phyloP scores from a whole-genome alignment of 163 green algal genomes.

The Picocystis sp. region DNA sequence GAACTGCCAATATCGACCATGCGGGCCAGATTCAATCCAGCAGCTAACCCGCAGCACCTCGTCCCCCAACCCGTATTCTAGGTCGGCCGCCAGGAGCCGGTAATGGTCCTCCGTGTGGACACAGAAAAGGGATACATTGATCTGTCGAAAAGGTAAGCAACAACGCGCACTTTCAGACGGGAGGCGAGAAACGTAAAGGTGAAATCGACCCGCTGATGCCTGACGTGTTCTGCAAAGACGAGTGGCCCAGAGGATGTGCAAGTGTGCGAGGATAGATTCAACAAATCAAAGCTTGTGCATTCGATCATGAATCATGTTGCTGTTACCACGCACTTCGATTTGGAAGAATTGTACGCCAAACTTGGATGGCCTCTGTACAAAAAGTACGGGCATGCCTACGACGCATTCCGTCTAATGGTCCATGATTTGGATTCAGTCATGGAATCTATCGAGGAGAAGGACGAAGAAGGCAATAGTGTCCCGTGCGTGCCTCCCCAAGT shows the following conservation, averaged over 20 bases:
- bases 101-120: slow-evolving; percentile 99
- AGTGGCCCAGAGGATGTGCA: slow-evolving; percentile 84
- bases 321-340: slow-evolving; percentile 68
- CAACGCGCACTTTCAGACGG: too few relatives aligned
- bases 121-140: slow-evolving; percentile 99
- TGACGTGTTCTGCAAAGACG: slow-evolving; percentile 23
- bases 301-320: slow-evolving; percentile 95
- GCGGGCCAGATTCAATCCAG: too few relatives aligned
- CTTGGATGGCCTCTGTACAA: slow-evolving; percentile 89
- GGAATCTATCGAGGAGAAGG: slow-evolving; percentile 22
- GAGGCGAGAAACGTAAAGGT: too few relatives aligned
- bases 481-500: slow-evolving; percentile 45
- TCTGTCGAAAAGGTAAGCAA: slow-evolving; percentile 67
- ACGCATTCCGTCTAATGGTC: slow-evolving; percentile 86
- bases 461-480: slow-evolving; percentile 18
- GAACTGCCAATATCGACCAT: too few relatives aligned
- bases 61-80: slow-evolving; percentile 12
- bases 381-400: slow-evolving; percentile 87
- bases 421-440: slow-evolving; percentile 47
- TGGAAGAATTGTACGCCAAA: slow-evolving; percentile 37
- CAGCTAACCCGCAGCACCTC: not conserved
- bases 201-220: not conserved
- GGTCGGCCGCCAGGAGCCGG: slow-evolving; percentile 87
- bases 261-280: slow-evolving; percentile 36
- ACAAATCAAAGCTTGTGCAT: slow-evolving; percentile 96